Evolutionary conservation across 1,139 yeast species (phyloP).

Genomic region (Saccharomyces hybrid): DNA sequence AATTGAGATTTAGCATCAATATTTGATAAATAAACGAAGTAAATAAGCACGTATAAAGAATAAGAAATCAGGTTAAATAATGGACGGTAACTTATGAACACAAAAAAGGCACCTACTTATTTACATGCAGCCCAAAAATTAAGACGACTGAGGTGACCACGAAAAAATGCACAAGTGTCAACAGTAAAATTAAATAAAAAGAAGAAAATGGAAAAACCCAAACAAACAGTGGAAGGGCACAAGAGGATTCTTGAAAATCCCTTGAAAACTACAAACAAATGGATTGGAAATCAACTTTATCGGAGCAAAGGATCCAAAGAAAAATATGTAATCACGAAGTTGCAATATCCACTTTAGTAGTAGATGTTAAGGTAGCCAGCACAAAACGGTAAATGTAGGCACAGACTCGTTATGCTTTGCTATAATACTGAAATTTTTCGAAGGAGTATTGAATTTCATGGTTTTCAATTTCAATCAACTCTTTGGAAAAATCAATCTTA

Average conservation of each 20-base stretch:
- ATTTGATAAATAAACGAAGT: too few relatives aligned
- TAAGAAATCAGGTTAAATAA: not conserved
- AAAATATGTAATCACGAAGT: not conserved
- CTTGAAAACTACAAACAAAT: not conserved
- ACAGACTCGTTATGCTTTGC: slow-evolving; percentile 4
- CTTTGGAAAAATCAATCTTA: slow-evolving; percentile 49
- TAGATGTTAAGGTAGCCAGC: too few relatives aligned
- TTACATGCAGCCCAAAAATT: not conserved
- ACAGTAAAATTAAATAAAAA: not conserved
- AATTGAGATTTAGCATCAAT: too few relatives aligned
- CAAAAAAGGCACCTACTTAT: not conserved
- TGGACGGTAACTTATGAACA: not conserved
- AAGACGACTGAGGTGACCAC: not conserved
- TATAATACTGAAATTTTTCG: slow-evolving; percentile 16
- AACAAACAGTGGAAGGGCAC: too few relatives aligned
- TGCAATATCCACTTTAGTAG: not conserved
- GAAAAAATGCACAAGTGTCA: not conserved
- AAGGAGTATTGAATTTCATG: slow-evolving; percentile 37
- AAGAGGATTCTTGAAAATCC: too few relatives aligned
- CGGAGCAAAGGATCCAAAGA: not conserved
- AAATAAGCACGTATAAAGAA: not conserved
- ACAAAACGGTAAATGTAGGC: too few relatives aligned
- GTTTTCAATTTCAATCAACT: slow-evolving; percentile 48
- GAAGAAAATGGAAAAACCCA: too few relatives aligned
- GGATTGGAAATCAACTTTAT: not conserved